Evolutionary conservation across 495 filamentous ascomycete species (phyloP).

Genomic region (Xylaria acuta): DNA sequence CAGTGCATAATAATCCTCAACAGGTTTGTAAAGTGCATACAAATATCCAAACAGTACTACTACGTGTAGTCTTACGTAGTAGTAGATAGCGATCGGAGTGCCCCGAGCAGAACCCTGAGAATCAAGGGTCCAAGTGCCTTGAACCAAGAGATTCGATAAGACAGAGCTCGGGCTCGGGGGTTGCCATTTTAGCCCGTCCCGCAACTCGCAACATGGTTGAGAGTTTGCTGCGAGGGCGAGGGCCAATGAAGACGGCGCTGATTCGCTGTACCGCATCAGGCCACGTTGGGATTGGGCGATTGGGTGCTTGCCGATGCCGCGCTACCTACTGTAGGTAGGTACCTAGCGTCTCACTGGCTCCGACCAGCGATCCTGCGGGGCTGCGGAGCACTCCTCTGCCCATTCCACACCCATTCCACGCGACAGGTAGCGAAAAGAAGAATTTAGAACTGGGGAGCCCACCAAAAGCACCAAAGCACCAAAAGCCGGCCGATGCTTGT

Average conservation of each 20-base stretch:
- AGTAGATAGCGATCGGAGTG: neutral
- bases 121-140: slow-evolving; percentile 14
- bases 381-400: slow-evolving; percentile 7
- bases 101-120: neutral
- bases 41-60: neutral
- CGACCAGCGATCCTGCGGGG: slow-evolving; percentile 11
- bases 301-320: slow-evolving; percentile 1
- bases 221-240: neutral
- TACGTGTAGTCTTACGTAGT: no score
- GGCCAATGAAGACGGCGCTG: slow-evolving; percentile 9
- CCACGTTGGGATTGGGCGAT: slow-evolving; percentile 21
- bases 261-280: slow-evolving; percentile 17
- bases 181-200: slow-evolving; percentile 22
- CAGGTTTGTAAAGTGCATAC: neutral
- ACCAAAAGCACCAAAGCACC: slow-evolving; percentile 21
- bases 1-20: neutral
- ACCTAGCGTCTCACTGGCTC: slow-evolving; percentile 22
- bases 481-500: slow-evolving; percentile 11
- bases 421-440: slow-evolving; percentile 18
- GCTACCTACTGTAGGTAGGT: no score
- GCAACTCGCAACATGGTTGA: neutral
- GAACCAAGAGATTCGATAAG: neutral
- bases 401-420: neutral
- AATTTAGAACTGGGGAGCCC: slow-evolving; percentile 20
- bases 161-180: slow-evolving; percentile 14